Conservation (phyloP, 495 filamentous ascomycete genomes). For the Xylaria bambusicola region DNA sequence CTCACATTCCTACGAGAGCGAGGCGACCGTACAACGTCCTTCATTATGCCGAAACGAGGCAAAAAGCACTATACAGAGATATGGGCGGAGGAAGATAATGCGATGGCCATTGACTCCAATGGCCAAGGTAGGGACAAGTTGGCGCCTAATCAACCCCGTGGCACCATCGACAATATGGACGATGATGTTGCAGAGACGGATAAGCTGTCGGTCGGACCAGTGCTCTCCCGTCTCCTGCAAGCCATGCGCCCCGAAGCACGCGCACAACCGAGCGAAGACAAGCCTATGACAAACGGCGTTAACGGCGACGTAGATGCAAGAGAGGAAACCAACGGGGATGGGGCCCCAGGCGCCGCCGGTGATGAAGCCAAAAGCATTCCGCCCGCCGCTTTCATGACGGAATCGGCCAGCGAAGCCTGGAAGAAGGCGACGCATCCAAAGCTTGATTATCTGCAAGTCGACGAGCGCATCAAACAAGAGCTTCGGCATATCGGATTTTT, state of each 20-base stretch:
- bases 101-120: slow-evolving; percentile 65
- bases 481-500: slow-evolving; percentile 93
- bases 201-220: slow-evolving; percentile 83
- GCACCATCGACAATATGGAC: slow-evolving; percentile 79
- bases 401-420: slow-evolving; percentile 62
- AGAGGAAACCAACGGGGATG: slow-evolving; percentile 52
- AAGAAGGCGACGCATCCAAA: slow-evolving; percentile 62
- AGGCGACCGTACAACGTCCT: slow-evolving; percentile 79
- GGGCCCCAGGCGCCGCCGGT: slow-evolving; percentile 36
- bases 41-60: slow-evolving; percentile 83
- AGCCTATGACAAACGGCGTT: slow-evolving; percentile 56
- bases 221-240: slow-evolving; percentile 80
- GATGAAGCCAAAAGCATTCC: slow-evolving; percentile 54
- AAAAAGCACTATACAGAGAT: slow-evolving; percentile 82
- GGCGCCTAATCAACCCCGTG: slow-evolving; percentile 78
- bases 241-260: slow-evolving; percentile 82
- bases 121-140: slow-evolving; percentile 62
- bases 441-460: slow-evolving; percentile 79
- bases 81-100: slow-evolving; percentile 91
- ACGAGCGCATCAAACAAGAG: slow-evolving; percentile 87
- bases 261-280: slow-evolving; percentile 58
- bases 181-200: slow-evolving; percentile 85
- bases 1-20: slow-evolving; percentile 89
- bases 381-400: slow-evolving; percentile 74
- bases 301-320: slow-evolving; percentile 58